Evolutionary conservation across 2,329 filamentous ascomycete genomes (phyloP).

Genomic region (Alternaria arborescens): DNA sequence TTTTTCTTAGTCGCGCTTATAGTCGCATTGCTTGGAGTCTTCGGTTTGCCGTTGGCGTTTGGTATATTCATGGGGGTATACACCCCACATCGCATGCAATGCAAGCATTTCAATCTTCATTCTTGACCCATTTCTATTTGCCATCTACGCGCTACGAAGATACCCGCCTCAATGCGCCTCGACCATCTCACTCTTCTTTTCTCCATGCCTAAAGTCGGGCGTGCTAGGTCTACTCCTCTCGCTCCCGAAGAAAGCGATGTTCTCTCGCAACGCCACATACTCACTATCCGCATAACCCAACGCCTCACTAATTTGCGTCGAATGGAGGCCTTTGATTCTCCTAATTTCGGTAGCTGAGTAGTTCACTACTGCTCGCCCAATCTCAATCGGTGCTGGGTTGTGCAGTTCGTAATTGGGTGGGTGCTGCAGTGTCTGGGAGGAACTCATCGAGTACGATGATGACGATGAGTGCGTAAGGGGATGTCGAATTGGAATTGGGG

Average conservation of each 20-base stretch:
- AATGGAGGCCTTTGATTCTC: conserved; percentile 84
- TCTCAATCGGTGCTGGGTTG: conserved; percentile 65
- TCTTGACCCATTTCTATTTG: background rate
- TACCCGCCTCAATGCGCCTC: conserved; percentile 10
- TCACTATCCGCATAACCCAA: conserved; percentile 94
- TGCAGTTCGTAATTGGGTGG: conserved; percentile 42
- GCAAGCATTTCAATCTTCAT: background rate
- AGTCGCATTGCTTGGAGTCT: conserved; percentile 17
- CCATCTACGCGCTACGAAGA: background rate
- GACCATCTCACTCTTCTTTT: conserved; percentile 6
- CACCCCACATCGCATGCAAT: background rate
- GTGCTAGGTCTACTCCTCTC: conserved; percentile 51
- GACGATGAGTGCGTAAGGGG: conserved; percentile 14
- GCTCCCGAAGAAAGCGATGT: conserved; percentile 75
- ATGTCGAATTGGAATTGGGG: conserved; percentile 30
- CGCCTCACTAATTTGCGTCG: conserved; percentile 78
- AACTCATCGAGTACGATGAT: conserved; percentile 23
- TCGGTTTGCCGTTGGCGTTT: conserved; percentile 2
- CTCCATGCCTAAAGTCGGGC: conserved; percentile 37
- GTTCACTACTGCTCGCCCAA: conserved; percentile 90
- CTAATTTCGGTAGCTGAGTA: conserved; percentile 87
- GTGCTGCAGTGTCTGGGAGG: conserved; percentile 21
- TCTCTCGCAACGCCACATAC: conserved; percentile 88
- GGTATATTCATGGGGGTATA: background rate
- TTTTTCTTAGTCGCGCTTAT: background rate